Base-by-base conservation (phyloP, 2,329 filamentous ascomycete genomes). In the Colletotrichum abscissum region DNA sequence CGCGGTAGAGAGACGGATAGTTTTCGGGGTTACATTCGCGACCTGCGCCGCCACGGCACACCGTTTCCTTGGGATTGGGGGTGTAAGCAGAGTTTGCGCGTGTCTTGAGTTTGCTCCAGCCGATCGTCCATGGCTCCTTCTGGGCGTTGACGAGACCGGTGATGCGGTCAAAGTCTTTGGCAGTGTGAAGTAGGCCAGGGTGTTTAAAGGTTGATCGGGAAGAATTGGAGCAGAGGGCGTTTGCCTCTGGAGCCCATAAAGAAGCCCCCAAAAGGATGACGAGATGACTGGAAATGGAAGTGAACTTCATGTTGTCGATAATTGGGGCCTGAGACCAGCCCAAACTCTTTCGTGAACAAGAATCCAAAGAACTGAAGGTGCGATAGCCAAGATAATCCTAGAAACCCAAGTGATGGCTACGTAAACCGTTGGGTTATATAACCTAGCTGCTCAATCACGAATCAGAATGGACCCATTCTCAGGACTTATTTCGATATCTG, bases 1-100 rank as follows among this genome's bases (percentile, higher is more conserved):
- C 86, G n/a, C 80, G 79, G 3, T 87, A 73, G 6, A 82, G 82
- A 5, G 81, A 78, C 4, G 78, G 76, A 71, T 86, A 86, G 2
- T 82, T 82, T 73, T 69, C 79, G 75, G 46, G 70, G 24, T 46
- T 58, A 38, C 69, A 68, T 11, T 68, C 69, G 38, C 49, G 30
- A 4, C 64, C 69, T 5, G 63, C 35, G 16, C 69, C 49, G 22
- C 69, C 83, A 6, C 84, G 82, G 69, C 81, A 85, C 19, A 86
- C 75, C 6, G 72, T 80, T 16, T 77, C 78, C 3, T 74, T 68
- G 1, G 84, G 76, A 2, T 33, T 71, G 6, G 83, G 75, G 1
- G 69, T 73, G 64, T 84, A 84, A 22, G 67, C 68, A 4, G 78
- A 60, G 35, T 78, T 73, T n/a, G 82, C 75, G 56, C 81, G 80